Base-by-base conservation (phyloP, 345 rosid genomes). In the Salix arbutifolia region DNA sequence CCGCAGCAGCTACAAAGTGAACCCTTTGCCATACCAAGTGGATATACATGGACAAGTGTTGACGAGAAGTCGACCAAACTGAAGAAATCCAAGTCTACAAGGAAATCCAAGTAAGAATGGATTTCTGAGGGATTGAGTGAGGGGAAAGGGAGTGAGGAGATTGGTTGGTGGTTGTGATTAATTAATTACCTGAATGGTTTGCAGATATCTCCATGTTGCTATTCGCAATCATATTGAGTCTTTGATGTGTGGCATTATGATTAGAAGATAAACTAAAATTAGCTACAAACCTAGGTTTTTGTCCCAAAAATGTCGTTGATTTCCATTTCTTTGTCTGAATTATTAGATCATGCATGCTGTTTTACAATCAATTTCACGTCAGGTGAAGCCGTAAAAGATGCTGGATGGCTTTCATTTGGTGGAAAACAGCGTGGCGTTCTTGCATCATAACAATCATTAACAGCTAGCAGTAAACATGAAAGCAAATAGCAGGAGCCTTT, bases 1-100 rank as follows among this genome's bases (percentile, higher is more conserved):
- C 35, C 4, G 46, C 46, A 42, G 4, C 81, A 74, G 12, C 83
- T 84, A 65, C 81, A 74, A 16, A 35, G 74, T 0, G 98, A 96
- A 67, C 97, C 98, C 8, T 96, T 96, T 72, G 94, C 82, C 26
- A 96, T 96, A 71, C 97, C 99, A 5, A 76, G 76, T 79, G 99
- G 91, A 71, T 96, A 96, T 79, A 81, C 83, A 12, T 93, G 97
- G 98, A 82, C 89, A 8, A 70, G 66, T n/a, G 72, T 62, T 18
- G 84, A 82, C 56, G 81, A 77, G 17, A 82, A 65, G 73, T 56
- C 76, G 0, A 71, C 21, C 37, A 82, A 77, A 65, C 17, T 69
- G 78, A 82, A 77, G 73, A 82, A 82, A 74, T 74, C 81, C 11
- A 82, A 81, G 78, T 77, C 84, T 26, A 75, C 18, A 10, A 81